A percentile compares a stretch with the other conserved stretches of the same genome.
phyloP scores from a whole-genome alignment of 2,329 filamentous ascomycete species.

The Calonectria honghensis region DNA sequence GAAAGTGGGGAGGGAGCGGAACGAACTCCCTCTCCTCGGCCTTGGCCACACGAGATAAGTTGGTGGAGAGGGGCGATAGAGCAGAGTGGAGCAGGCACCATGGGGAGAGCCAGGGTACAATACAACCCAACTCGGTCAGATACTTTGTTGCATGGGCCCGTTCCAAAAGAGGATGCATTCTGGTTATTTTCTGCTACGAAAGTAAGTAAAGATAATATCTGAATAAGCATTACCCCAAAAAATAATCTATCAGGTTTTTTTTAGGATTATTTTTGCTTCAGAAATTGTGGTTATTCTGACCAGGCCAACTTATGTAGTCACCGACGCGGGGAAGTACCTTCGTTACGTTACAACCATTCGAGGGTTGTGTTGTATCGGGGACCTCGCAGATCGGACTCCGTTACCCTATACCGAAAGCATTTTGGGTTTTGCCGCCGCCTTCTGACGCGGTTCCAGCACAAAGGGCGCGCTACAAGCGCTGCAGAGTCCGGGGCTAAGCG shows the following conservation, averaged over 20 bases:
- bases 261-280: too few species aligned
- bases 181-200: too few species aligned
- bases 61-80: constrained; percentile 31
- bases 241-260: too few species aligned
- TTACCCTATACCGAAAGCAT: constrained; percentile 34
- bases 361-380: constrained; percentile 15
- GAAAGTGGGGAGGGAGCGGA: constrained; percentile 50
- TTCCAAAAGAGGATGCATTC: too few species aligned
- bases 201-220: too few species aligned
- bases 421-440: constrained; percentile 21
- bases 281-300: too few species aligned
- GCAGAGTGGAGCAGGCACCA: constrained; percentile 18
- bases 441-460: constrained; percentile 28
- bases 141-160: too few species aligned
- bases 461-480: constrained; percentile 1
- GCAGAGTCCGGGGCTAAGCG: constrained; percentile 2
- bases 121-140: too few species aligned
- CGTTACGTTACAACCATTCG: neutral
- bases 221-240: too few species aligned
- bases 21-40: constrained; percentile 35
- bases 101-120: neutral
- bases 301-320: too few species aligned
- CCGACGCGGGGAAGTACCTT: too few species aligned
- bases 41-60: constrained; percentile 24
- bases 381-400: neutral